These are phyloP conservation scores for Russula sp. DNA, from an alignment of 768 basidiomycete species.

Conservation along the genomic window DNA sequence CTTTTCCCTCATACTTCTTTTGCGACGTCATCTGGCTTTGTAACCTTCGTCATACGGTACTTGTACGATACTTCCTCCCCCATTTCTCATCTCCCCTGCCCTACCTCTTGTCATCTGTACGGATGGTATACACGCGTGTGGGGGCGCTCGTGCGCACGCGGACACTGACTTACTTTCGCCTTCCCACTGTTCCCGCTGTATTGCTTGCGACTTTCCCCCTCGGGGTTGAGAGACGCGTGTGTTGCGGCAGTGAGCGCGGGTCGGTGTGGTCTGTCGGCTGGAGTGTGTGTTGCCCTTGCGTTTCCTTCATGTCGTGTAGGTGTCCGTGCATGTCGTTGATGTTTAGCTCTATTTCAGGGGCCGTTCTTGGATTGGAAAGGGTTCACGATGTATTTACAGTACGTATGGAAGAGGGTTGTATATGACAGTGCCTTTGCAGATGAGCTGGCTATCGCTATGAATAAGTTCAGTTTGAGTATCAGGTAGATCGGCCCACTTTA, in stretches of 20 bases:
- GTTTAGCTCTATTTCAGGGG: not conserved
- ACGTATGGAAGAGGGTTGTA: not conserved
- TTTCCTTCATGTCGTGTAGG: not conserved
- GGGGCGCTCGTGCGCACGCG: slow-evolving; percentile 5
- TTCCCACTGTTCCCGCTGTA: slow-evolving; percentile 36
- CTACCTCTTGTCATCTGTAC: slow-evolving; percentile 4
- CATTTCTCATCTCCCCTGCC: not conserved
- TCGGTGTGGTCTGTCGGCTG: slow-evolving; percentile 21
- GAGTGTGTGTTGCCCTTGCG: slow-evolving; percentile 16
- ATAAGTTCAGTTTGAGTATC: too few species aligned
- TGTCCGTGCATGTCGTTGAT: not conserved
- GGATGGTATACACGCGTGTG: not conserved
- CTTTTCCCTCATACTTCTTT: slow-evolving; percentile 17
- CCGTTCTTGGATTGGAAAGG: not conserved
- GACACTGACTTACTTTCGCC: slow-evolving; percentile 25
- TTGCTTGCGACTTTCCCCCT: slow-evolving; percentile 45
- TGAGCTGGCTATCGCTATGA: not conserved
- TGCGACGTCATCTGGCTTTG: slow-evolving; percentile 8
- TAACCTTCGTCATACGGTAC: slow-evolving; percentile 15
- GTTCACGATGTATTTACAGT: not conserved
- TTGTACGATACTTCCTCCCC: slow-evolving; percentile 5
- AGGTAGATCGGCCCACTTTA: too few species aligned
- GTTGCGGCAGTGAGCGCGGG: slow-evolving; percentile 48
- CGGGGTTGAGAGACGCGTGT: slow-evolving; percentile 47
- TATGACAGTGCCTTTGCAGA: not conserved